phyloP scores from a whole-genome alignment of 768 basidiomycete species.

The Filobasidium floriforme region DNA sequence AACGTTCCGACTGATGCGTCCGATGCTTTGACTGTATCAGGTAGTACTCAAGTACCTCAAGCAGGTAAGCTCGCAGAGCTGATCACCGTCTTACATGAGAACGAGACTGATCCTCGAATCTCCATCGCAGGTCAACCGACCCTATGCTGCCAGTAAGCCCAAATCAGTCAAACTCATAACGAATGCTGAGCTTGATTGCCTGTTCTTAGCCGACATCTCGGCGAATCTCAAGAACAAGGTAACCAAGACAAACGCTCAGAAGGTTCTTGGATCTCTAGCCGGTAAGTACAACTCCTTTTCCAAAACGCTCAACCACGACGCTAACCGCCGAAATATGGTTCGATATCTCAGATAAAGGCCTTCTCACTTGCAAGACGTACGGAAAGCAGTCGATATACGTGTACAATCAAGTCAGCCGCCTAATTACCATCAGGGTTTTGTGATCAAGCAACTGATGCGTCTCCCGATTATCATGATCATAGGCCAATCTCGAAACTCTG shows the following conservation, averaged over 20 bases:
- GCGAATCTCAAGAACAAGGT: slow-evolving; percentile 86
- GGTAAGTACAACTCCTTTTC: slow-evolving; percentile 27
- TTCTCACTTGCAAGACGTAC: slow-evolving; percentile 72
- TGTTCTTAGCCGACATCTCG: slow-evolving; percentile 63
- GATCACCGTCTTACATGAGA: neutral
- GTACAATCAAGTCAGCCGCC: slow-evolving; percentile 52
- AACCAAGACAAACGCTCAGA: slow-evolving; percentile 73
- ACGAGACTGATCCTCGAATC: slow-evolving; percentile 8
- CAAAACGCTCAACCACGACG: neutral
- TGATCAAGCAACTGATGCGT: neutral
- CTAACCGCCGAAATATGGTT: neutral
- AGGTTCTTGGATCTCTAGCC: slow-evolving; percentile 69
- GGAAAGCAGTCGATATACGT: slow-evolving; percentile 84
- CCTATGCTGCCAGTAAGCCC: slow-evolving; percentile 62
- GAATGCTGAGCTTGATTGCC: neutral
- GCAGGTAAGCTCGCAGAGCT: slow-evolving; percentile 48
- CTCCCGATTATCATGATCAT: slow-evolving; percentile 2
- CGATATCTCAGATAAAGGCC: slow-evolving; percentile 60
- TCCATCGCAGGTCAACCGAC: slow-evolving; percentile 70
- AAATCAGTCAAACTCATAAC: too few relatives aligned
- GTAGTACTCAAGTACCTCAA: slow-evolving; percentile 68
- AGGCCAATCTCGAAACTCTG: slow-evolving; percentile 62
- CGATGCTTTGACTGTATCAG: slow-evolving; percentile 5
- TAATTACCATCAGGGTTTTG: neutral
- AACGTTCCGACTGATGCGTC: neutral